These are phyloP conservation scores for Podospora conica DNA, from an alignment of 495 filamentous ascomycete genomes.

Conservation along the genomic window DNA sequence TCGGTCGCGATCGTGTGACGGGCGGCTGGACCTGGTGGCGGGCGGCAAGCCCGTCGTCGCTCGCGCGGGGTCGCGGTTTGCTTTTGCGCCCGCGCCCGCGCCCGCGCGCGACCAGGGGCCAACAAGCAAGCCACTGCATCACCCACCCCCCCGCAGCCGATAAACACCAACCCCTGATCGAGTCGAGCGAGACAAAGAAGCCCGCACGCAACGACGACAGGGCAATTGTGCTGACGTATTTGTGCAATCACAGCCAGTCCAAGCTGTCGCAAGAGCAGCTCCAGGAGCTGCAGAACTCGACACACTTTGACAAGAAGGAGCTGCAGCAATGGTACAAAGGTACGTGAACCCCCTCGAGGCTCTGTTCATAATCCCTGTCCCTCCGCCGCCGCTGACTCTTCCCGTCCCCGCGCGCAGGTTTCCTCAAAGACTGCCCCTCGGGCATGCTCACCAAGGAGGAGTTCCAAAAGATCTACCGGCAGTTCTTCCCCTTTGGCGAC, in stretches of 20 bases:
- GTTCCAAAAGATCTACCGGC: slow-evolving; percentile 98
- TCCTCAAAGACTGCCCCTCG: slow-evolving; percentile 95
- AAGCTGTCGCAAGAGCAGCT: slow-evolving; percentile 96
- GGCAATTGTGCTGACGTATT: not conserved
- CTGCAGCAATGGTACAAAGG: slow-evolving; percentile 99
- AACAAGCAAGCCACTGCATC: not conserved
- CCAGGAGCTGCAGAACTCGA: slow-evolving; percentile 87
- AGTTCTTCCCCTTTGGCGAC: slow-evolving; percentile 98
- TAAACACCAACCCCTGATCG: not conserved
- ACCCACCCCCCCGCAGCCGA: not conserved
- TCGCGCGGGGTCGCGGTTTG: slow-evolving; percentile 1
- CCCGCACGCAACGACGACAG: not conserved
- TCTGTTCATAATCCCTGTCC: not conserved
- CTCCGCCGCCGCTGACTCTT: not conserved
- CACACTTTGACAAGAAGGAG: slow-evolving; percentile 99
- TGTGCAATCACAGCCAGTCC: slow-evolving; percentile 57
- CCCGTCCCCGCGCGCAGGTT: slow-evolving; percentile 55
- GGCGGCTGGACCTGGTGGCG: not conserved
- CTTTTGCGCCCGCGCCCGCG: not conserved
- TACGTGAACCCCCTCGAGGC: slow-evolving; percentile 27
- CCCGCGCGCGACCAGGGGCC: not conserved
- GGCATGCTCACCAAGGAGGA: slow-evolving; percentile 96
- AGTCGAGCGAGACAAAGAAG: not conserved
- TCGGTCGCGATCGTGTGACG: not conserved
- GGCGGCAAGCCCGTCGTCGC: not conserved